Evolutionary conservation across 1,284 basidiomycete species (phyloP), one percentile per base, ranked within the genome.

Genomic region (Sutorius eximius): DNA sequence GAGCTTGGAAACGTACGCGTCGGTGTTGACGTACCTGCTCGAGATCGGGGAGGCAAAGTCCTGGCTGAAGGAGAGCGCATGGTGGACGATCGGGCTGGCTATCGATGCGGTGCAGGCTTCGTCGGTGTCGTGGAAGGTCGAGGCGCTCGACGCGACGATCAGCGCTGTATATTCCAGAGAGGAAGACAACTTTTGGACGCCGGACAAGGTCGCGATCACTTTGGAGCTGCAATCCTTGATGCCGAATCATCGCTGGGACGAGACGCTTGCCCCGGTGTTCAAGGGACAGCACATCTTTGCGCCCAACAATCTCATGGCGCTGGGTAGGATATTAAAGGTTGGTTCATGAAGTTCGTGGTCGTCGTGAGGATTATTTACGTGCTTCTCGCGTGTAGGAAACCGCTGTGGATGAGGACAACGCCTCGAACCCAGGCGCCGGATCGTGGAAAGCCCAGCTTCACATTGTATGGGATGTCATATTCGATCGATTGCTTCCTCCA

Each of bases 381-480:
- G 13, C 46, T 15, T 22, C 12, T 24, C 45, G 15, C 16, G 13
- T 55, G 36, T 60, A 86, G 86, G 87, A 86, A 70, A 79, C 81
- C 11, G 73, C 75, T n/a, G 67, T 75, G 29, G 84, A 87, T 43
- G 82, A 83, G 11, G 81, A 81, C 10, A 78, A 78, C 5, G 29
- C 9, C 63, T 74, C 38, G 71, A 76, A 60, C 73, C 77, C 59
- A 11, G 72, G 78, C 7, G 74, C 79, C 20, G 87, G 88, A 16
- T 77, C 82, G 1, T 97, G 93, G 92, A 95, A 92, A 67, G 86
- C 95, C 51, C 89, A 95, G 65, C 78, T 95, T 32, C 96, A 98
- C 68, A 95, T 92, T 68, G 91, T 90, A 27, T 98, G 96, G 96
- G 85, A 89, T 61, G 74, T 86, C 53, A 83, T 98, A 54, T 75